These are phyloP conservation scores for Fusarium drepaniforme DNA, from an alignment of 2,329 filamentous ascomycete genomes.

Conservation along the genomic window DNA sequence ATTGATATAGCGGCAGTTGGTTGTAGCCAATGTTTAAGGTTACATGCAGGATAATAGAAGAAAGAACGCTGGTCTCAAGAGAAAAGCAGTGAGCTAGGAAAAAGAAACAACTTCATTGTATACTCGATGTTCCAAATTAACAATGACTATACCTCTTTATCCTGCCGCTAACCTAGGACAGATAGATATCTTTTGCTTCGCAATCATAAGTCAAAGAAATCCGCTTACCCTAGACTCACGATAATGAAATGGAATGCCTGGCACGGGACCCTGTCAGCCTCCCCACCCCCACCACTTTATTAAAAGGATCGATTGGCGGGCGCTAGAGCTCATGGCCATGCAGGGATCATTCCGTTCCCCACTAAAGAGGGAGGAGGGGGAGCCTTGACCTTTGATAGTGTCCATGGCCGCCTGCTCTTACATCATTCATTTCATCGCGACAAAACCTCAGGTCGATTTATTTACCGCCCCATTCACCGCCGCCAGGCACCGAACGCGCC, in stretches of 20 bases:
- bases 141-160: no score
- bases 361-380: neutral
- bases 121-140: no score
- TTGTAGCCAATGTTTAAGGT: neutral
- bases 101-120: no score
- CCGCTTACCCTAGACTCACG: neutral
- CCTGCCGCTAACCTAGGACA: no score
- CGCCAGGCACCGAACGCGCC: constrained; percentile 1
- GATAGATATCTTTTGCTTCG: neutral
- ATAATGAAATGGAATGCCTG: neutral
- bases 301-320: constrained; percentile 13
- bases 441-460: constrained; percentile 16
- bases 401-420: constrained; percentile 23
- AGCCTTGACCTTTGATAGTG: neutral
- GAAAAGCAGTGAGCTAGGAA: no score
- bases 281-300: constrained; percentile 4
- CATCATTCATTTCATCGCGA: constrained; percentile 28
- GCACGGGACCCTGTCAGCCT: constrained; percentile 1
- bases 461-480: constrained; percentile 15
- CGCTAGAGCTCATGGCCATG: constrained; percentile 13
- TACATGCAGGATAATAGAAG: no score
- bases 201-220: neutral
- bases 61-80: no score
- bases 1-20: neutral
- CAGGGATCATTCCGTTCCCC: constrained; percentile 23